Evolutionary conservation across 2,329 filamentous ascomycete species (phyloP).

Genomic region (Dactylellina drechsleri): DNA sequence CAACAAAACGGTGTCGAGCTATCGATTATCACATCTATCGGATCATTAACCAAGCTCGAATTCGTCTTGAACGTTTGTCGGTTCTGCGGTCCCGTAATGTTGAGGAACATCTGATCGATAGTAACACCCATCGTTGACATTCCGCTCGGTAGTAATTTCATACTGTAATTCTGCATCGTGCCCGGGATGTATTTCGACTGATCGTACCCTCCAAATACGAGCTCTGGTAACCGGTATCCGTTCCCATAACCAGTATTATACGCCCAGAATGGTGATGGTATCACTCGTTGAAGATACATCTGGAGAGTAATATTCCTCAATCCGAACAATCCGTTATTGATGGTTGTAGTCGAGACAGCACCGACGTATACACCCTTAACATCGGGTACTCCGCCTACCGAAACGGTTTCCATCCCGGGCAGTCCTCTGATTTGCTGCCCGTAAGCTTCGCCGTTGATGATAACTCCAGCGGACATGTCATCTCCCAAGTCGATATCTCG

Average conservation of each 20-base stretch:
- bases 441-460: slow-evolving; percentile 44
- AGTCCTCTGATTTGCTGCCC: slow-evolving; percentile 43
- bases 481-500: slow-evolving; percentile 38
- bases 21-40: slow-evolving; percentile 40
- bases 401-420: slow-evolving; percentile 32
- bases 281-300: slow-evolving; percentile 41
- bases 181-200: slow-evolving; percentile 35
- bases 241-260: slow-evolving; percentile 44
- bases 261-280: slow-evolving; percentile 51
- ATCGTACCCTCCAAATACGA: slow-evolving; percentile 52
- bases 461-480: slow-evolving; percentile 42
- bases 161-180: slow-evolving; percentile 38
- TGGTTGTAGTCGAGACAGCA: slow-evolving; percentile 31
- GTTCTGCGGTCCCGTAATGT: slow-evolving; percentile 43
- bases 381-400: slow-evolving; percentile 35
- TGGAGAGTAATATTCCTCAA: slow-evolving; percentile 45
- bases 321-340: slow-evolving; percentile 46
- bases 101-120: slow-evolving; percentile 37
- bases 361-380: slow-evolving; percentile 38
- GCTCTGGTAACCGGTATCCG: slow-evolving; percentile 24
- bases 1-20: slow-evolving; percentile 48
- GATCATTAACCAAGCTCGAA: slow-evolving; percentile 29
- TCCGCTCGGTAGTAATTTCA: slow-evolving; percentile 17
- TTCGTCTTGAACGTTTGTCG: slow-evolving; percentile 28
- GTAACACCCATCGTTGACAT: slow-evolving; percentile 34